These are phyloP conservation scores for Abelmoschus esculentus DNA, from an alignment of 345 rosid species.

Conservation along the genomic window DNA sequence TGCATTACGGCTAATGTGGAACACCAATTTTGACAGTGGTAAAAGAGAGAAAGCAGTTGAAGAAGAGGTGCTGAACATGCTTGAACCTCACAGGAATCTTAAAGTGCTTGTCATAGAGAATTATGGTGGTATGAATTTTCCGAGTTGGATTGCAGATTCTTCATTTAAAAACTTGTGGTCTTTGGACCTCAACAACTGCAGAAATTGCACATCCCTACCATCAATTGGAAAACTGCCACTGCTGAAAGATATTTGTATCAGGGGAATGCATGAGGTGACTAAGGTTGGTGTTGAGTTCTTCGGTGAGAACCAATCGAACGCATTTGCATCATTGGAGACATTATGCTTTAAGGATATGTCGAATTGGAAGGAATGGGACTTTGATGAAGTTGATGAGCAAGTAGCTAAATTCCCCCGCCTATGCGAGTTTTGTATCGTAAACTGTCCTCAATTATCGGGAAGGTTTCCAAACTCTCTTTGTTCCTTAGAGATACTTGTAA, in stretches of 20 bases:
- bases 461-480: background rate
- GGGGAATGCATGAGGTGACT: constrained; percentile 9
- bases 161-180: constrained; percentile 5
- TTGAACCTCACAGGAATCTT: constrained; percentile 6
- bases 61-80: constrained; percentile 9
- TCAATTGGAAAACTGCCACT: constrained; percentile 11
- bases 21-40: background rate
- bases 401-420: constrained; percentile 9
- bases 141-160: constrained; percentile 10
- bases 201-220: constrained; percentile 2
- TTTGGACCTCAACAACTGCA: constrained; percentile 9
- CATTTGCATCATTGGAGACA: constrained; percentile 13
- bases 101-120: background rate
- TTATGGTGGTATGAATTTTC: background rate
- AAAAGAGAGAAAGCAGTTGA: background rate
- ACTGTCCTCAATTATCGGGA: constrained; percentile 7
- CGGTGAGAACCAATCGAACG: background rate
- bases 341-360: constrained; percentile 13
- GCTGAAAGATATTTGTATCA: constrained; percentile 15
- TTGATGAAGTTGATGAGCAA: background rate
- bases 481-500: background rate
- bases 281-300: constrained; percentile 14
- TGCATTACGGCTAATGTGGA: background rate
- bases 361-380: constrained; percentile 14
- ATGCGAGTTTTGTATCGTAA: background rate